Evolutionary conservation across 2,329 filamentous ascomycete species (phyloP), one percentile per base, ranked within the genome.

Genomic region (Botrytis deweyae): DNA sequence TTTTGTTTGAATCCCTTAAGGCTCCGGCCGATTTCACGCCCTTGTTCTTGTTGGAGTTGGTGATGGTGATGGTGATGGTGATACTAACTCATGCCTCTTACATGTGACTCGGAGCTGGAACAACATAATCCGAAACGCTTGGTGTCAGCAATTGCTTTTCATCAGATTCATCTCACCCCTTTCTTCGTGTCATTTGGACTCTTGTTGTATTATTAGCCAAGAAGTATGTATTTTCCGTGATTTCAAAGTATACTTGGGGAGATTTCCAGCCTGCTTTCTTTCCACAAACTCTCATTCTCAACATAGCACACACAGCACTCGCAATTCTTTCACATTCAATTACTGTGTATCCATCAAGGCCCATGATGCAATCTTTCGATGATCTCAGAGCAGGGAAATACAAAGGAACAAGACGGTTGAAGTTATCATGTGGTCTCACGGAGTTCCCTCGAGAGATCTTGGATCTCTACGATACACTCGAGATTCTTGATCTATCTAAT

Each of bases 401-500:
- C 70, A 78, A 78, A 67, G 78, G 78, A 42, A 61, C 75, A 46
- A 79, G 78, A 72, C 75, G 75, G 36, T 67, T 81, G 38, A 81
- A 81, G 67, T 63, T 81, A 49, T 74, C 78, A 36, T 75, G 73
- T 66, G 74, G 75, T 8, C 72, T 81, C 52, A 75, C 77, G 40
- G 59, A 74, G 2, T 83, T 87, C 55, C 85, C 85, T 2, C 59
- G 72, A 1, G 82, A 84, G 74, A 83, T 87, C 44, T 77, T 86
- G 10, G 78, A 82, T 10, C 80, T 84, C 36, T 84, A 83, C 52
- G 76, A 80, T 29, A 83, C 83, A 5, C 83, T 87, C 36, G 82
- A 84, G 75, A 82, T 84, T 63, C 83, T 87, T 14, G 85, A 87
- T 75, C 82, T 87, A n/a, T 87, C 86, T 0, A 83, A 82, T 20